These are phyloP conservation scores for Sanguinoderma infundibulare DNA, from an alignment of 1,284 basidiomycete species.

Conservation along the genomic window DNA sequence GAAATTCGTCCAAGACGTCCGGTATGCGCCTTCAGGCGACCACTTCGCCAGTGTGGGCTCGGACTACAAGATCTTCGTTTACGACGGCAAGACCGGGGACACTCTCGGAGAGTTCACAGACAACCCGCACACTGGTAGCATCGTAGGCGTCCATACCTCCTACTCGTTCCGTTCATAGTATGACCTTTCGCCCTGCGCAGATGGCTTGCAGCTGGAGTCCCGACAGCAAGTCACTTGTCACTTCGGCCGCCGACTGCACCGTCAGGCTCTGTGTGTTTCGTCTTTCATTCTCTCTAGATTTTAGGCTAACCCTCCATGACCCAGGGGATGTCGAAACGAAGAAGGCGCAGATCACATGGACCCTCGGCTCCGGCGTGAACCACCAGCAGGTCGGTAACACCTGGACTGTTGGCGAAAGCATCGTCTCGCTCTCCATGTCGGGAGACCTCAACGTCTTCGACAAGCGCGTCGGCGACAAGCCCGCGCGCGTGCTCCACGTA, in stretches of 20 bases:
- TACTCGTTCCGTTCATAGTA: background rate
- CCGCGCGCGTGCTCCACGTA: slow-evolving; percentile 67
- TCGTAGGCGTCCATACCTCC: slow-evolving; percentile 54
- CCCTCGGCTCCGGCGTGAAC: slow-evolving; percentile 68
- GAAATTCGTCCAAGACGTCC: slow-evolving; percentile 94
- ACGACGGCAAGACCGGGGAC: slow-evolving; percentile 92
- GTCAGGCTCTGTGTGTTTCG: slow-evolving; percentile 80
- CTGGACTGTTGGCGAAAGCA: slow-evolving; percentile 74
- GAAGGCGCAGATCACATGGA: slow-evolving; percentile 72
- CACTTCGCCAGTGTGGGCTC: slow-evolving; percentile 91
- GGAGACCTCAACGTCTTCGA: slow-evolving; percentile 90
- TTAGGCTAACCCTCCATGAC: background rate
- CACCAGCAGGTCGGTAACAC: slow-evolving; percentile 91
- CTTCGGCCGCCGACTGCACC: slow-evolving; percentile 87
- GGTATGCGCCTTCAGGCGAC: slow-evolving; percentile 82
- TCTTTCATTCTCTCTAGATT: background rate
- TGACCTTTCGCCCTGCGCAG: slow-evolving; percentile 42
- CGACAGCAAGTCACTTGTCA: slow-evolving; percentile 76
- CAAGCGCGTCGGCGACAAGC: slow-evolving; percentile 63
- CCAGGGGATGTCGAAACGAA: slow-evolving; percentile 81
- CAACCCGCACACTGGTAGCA: slow-evolving; percentile 72
- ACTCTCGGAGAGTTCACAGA: slow-evolving; percentile 70
- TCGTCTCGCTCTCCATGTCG: slow-evolving; percentile 86
- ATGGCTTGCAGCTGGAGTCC: slow-evolving; percentile 81
- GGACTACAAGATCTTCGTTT: slow-evolving; percentile 89